Conservation (phyloP, 345 rosid species). For the Murraya paniculata region DNA sequence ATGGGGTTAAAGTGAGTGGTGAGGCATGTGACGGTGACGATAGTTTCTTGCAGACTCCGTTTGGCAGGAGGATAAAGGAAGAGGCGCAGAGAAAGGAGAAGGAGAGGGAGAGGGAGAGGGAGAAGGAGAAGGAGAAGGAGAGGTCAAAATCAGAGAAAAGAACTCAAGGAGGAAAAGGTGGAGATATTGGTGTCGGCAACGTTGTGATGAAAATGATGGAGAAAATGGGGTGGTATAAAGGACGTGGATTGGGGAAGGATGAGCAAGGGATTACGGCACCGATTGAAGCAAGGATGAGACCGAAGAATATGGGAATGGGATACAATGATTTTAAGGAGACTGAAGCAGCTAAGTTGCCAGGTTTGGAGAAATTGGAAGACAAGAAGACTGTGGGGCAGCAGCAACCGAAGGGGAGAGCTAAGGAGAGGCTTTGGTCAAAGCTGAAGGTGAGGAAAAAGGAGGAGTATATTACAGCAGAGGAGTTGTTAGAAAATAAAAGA, state of each 20-base stretch:
- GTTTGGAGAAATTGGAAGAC: conserved; percentile 50
- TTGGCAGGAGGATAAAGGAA: conserved; percentile 75
- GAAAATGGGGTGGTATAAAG: conserved; percentile 92
- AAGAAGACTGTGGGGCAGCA: conserved; percentile 40
- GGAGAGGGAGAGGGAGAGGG: background rate
- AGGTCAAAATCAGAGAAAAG: conserved; percentile 57
- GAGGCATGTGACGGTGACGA: conserved; percentile 30
- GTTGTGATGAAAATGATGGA: conserved; percentile 78
- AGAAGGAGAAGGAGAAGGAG: conserved; percentile 42
- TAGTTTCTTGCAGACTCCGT: conserved; percentile 53
- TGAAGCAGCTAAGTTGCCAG: conserved; percentile 40
- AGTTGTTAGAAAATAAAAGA: conserved; percentile 72
- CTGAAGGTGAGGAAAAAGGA: conserved; percentile 45
- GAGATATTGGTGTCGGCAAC: conserved; percentile 38
- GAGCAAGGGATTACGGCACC: conserved; percentile 86
- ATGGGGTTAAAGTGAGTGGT: conserved; percentile 15
- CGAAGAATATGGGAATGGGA: conserved; percentile 93
- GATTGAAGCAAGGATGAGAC: conserved; percentile 83
- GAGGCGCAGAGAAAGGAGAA: conserved; percentile 53
- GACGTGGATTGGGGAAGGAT: conserved; percentile 87
- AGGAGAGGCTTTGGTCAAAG: conserved; percentile 69
- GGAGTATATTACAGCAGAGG: conserved; percentile 59
- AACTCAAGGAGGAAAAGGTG: conserved; percentile 45
- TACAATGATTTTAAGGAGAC: conserved; percentile 77
- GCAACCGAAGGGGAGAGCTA: conserved; percentile 34